Conservation (phyloP, 2,329 filamentous ascomycete species). For the Chalaropsis ovoidea region DNA sequence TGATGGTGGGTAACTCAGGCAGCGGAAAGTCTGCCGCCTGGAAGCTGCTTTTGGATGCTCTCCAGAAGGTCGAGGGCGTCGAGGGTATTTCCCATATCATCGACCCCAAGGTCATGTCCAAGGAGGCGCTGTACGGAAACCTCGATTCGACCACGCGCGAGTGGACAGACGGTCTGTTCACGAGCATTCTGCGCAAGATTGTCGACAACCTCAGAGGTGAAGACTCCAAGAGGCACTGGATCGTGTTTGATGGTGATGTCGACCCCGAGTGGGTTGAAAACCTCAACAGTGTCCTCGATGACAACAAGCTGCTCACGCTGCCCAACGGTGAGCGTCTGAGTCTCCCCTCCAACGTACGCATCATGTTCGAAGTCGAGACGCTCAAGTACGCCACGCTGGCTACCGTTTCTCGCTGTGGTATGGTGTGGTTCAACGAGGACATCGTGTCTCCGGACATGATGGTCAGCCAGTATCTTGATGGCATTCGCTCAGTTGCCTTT, state of each 20-base stretch:
- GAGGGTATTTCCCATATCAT: constrained; percentile 97
- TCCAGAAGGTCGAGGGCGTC: constrained; percentile 80
- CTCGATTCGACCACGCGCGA: constrained; percentile 94
- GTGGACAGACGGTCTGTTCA: constrained; percentile 98
- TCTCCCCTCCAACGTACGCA: constrained; percentile 84
- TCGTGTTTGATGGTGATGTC: constrained; percentile 97
- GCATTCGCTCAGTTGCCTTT: constrained; percentile 71
- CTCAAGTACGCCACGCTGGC: constrained; percentile 94
- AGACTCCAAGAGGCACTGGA: constrained; percentile 95
- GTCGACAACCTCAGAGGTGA: constrained; percentile 97
- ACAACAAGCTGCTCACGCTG: constrained; percentile 94
- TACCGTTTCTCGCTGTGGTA: constrained; percentile 98
- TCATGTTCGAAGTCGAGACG: constrained; percentile 99
- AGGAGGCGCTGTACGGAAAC: constrained; percentile 91
- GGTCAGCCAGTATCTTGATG: constrained; percentile 80
- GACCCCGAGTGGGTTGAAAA: constrained; percentile 99
- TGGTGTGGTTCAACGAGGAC: constrained; percentile 99
- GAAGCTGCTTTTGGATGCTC: constrained; percentile 80
- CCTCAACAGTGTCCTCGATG: constrained; percentile 96
- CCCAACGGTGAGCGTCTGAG: constrained; percentile 97
- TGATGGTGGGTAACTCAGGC: constrained; percentile 99
- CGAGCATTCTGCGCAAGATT: constrained; percentile 93
- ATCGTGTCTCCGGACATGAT: constrained; percentile 90
- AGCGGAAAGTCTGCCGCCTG: constrained; percentile 93
- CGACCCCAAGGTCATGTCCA: constrained; percentile 99